phyloP scores from a whole-genome alignment of 225 moss, liverwort and hornwort genomes.

The Polytrichum formosum region DNA sequence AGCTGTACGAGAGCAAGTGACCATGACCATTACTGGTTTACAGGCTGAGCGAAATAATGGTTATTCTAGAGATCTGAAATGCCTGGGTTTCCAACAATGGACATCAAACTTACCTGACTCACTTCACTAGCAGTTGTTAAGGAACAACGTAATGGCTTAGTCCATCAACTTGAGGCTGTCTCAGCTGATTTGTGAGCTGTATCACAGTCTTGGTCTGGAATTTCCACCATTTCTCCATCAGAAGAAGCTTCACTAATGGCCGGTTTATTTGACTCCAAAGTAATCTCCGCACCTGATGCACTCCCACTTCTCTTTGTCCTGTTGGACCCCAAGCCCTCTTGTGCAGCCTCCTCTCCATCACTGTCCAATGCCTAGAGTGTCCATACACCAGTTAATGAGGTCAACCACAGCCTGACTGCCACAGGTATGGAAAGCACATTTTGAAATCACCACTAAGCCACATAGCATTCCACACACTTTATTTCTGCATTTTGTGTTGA shows the following conservation, averaged over 20 bases:
- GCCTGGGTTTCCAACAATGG: not conserved
- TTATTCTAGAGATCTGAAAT: not conserved
- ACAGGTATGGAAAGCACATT: too few species aligned
- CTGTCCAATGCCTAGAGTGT: conserved; percentile 54
- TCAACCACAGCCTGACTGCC: not conserved
- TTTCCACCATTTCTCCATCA: conserved; percentile 91
- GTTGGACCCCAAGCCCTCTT: conserved; percentile 28
- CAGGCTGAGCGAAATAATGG: not conserved
- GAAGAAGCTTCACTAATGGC: conserved; percentile 73
- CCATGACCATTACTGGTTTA: not conserved
- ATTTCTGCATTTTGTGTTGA: too few species aligned
- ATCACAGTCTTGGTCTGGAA: conserved; percentile 73
- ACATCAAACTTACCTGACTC: conserved; percentile 4
- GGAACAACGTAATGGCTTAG: not conserved
- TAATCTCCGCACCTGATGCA: conserved; percentile 12
- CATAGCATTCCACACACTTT: too few species aligned
- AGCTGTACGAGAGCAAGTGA: conserved; percentile 1
- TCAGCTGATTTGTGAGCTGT: conserved; percentile 24
- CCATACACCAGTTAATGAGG: not conserved
- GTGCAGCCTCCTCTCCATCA: conserved; percentile 64
- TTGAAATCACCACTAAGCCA: too few species aligned
- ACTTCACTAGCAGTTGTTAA: not conserved
- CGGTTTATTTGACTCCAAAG: conserved; percentile 28
- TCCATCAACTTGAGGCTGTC: conserved; percentile 20
- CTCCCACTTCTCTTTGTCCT: conserved; percentile 16